These are phyloP conservation scores for Agaricus sinodeliciosus DNA, from an alignment of 768 basidiomycete genomes.

Conservation along the genomic window DNA sequence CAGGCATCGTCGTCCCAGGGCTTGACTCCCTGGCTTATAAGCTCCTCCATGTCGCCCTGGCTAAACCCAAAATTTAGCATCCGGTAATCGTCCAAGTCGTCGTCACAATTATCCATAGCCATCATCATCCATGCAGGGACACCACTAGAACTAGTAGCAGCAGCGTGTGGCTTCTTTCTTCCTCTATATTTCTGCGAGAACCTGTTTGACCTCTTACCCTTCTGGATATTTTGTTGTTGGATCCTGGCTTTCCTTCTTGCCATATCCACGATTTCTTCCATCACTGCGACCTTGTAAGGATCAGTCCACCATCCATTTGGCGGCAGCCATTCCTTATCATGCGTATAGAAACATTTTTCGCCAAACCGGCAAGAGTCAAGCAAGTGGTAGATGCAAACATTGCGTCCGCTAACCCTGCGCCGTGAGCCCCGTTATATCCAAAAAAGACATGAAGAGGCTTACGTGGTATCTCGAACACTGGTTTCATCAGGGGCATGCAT, in stretches of 20 bases:
- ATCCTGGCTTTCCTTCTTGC: constrained; percentile 13
- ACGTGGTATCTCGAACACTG: constrained; percentile 46
- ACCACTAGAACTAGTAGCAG: not conserved
- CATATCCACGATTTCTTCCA: constrained; percentile 21
- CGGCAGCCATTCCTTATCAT: constrained; percentile 38
- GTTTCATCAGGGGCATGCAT: constrained; percentile 46
- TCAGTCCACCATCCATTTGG: constrained; percentile 41
- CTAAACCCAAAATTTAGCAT: not conserved
- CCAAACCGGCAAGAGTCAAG: constrained; percentile 30
- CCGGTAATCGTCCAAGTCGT: not conserved
- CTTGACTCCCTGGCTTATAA: constrained; percentile 3
- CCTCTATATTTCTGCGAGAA: not conserved
- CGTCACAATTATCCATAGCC: not conserved
- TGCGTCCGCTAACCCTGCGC: constrained; percentile 36
- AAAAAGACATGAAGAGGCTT: constrained; percentile 13
- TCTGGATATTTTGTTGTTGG: not conserved
- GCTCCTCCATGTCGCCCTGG: not conserved
- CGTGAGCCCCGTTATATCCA: not conserved
- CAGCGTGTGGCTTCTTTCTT: not conserved
- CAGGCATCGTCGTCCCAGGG: constrained; percentile 8
- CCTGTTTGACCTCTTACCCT: not conserved
- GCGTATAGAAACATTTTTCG: constrained; percentile 41
- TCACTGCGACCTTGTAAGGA: constrained; percentile 21
- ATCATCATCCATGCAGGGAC: not conserved
- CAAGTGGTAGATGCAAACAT: constrained; percentile 32